Conservation (phyloP, 1,284 basidiomycete genomes). For the Tremellales sp. region DNA sequence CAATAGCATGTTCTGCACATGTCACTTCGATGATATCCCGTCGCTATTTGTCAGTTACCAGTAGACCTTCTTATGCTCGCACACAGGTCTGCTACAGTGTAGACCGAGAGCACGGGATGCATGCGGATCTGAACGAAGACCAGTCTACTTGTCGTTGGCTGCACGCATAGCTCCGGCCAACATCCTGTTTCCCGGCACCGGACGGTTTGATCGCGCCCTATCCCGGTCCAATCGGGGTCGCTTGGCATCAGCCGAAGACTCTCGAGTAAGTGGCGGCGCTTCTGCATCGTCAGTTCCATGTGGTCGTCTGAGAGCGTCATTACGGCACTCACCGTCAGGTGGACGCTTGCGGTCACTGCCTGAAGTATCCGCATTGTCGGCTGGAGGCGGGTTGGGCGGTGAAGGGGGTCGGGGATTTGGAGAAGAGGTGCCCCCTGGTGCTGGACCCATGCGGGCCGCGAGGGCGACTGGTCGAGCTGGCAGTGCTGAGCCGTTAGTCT, state of each 20-base stretch:
- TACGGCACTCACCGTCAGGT: background rate
- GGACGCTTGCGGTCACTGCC: background rate
- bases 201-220: conserved; percentile 1
- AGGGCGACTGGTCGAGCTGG: conserved; percentile 1
- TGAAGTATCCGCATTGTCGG: background rate
- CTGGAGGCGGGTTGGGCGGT: conserved; percentile 3
- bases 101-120: too few species aligned
- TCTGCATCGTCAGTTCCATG: background rate
- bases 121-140: too few species aligned
- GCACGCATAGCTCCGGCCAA: conserved; percentile 21
- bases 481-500: background rate
- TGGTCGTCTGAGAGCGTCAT: background rate
- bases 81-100: too few species aligned
- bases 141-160: conserved; percentile 11
- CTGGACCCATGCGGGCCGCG: conserved; percentile 14
- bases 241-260: background rate
- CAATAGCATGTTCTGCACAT: too few species aligned
- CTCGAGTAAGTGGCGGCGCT: background rate
- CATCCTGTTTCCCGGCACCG: conserved; percentile 13
- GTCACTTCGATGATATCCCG: too few species aligned
- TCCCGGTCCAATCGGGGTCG: background rate
- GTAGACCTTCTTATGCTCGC: too few species aligned
- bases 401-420: background rate
- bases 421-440: conserved; percentile 1
- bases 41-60: too few species aligned